Base-by-base conservation (phyloP, 208 protist genomes). In the Trypanosoma boissoni region DNA sequence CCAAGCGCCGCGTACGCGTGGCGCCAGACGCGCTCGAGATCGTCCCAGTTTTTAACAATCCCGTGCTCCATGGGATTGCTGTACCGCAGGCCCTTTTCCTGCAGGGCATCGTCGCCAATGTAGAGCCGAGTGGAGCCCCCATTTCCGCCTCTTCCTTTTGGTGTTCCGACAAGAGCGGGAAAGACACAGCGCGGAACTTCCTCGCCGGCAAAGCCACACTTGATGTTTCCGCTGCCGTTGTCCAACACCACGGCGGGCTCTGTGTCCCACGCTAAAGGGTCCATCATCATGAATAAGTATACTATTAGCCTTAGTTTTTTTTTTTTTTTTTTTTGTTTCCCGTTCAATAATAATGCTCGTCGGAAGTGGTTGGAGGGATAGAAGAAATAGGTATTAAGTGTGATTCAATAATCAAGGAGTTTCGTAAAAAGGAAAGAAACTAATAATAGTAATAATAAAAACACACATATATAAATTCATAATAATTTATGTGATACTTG, bases 11-110 rank as follows among this genome's bases (percentile, higher is more conserved):
- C 98, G 77, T 98, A 98, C 48, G 96, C 98, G 74, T 99, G 97
- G 61, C 98, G 85, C 97, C 97, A 99, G 54, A 98, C 94, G 65
- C 94, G 97, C 83, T 98, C 94, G 91, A 99, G 98, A 61, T 97
- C 95, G 58, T 99, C 97, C 97, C 97, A 99, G 81, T 99, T 98
- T 50, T 85, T 97, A 18, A 99, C 94, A 54, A 98, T 97, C 34
- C 96, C 94, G 60, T 97, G 90, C 72, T 96, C 90, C 44, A 98
- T 98, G 45, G 96, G 93, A 61, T 98, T 96, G 59, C 90, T 86
- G 24, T 97, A 75, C 16, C 77, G 79, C 20, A 98, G 80, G 58
- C 94, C 94, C 53, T 91, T 70, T 68, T 97, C 95, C 51, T 74
- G 72, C 69, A 98, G 91, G 6, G 95, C 96, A 64, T 98, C 96